A percentile compares a stretch with the other conserved stretches of the same genome.
Evolutionary conservation across 2,329 filamentous ascomycete species (phyloP).

Genomic region (Hymenoscyphus fructigenus): DNA sequence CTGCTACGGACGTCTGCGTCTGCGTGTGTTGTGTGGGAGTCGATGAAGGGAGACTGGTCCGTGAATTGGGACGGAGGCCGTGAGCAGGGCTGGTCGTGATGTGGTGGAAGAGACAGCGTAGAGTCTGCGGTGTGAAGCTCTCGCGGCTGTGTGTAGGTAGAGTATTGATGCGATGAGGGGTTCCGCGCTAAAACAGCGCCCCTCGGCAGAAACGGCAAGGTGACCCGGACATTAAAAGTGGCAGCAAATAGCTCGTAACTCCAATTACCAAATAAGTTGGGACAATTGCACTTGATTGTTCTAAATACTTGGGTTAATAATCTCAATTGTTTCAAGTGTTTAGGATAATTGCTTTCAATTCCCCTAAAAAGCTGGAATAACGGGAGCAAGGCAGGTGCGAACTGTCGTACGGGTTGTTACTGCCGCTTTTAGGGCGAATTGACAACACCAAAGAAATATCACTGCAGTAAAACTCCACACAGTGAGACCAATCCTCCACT

Average conservation of each 20-base stretch:
- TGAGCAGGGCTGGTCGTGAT: not conserved
- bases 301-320: not conserved
- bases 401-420: not conserved
- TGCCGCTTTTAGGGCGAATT: not conserved
- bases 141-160: not conserved
- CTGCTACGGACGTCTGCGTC: not conserved
- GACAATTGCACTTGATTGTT: too few relatives aligned
- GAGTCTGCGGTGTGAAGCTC: not conserved
- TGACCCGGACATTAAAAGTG: not conserved
- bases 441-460: not conserved
- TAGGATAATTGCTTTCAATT: not conserved
- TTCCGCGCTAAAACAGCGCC: not conserved
- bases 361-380: not conserved
- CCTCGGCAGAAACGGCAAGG: not conserved
- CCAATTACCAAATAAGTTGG: too few relatives aligned
- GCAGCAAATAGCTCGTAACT: not conserved
- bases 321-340: not conserved
- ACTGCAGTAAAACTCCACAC: not conserved
- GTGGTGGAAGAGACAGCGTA: not conserved
- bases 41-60: not conserved
- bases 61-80: not conserved
- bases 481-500: not conserved
- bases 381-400: not conserved
- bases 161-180: not conserved
- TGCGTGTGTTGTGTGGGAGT: not conserved